A percentile compares a stretch with the other conserved stretches of the same genome.
Conservation (phyloP, 164 flowering plant species). For the Macadamia tetraphylla region DNA sequence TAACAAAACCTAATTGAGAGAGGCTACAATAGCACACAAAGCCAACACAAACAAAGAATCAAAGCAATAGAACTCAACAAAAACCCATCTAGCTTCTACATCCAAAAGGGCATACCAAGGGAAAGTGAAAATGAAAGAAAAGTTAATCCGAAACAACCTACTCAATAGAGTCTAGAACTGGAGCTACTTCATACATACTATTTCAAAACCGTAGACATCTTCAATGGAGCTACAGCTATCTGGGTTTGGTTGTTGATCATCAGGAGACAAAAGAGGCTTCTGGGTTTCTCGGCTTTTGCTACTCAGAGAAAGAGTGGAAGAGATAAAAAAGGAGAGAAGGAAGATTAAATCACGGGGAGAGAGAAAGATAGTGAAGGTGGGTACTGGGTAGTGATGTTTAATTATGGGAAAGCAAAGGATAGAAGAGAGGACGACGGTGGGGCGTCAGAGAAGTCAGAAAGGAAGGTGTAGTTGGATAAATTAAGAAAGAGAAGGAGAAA, state of each 20-base stretch:
- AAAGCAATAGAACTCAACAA: neutral
- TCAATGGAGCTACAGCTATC: neutral
- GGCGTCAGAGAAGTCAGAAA: slow-evolving; percentile 34
- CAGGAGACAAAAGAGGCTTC: too few species aligned
- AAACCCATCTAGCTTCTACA: neutral
- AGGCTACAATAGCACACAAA: neutral
- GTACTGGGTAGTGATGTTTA: slow-evolving; percentile 26
- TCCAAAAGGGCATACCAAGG: neutral
- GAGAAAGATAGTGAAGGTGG: neutral
- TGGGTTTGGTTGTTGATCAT: neutral
- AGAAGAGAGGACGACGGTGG: slow-evolving; percentile 21
- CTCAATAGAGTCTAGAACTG: neutral
- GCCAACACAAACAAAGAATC: neutral
- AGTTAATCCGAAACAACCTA: neutral
- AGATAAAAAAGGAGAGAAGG: neutral
- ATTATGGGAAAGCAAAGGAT: slow-evolving; percentile 14
- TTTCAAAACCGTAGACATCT: neutral
- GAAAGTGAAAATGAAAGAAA: neutral
- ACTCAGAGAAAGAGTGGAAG: too few species aligned
- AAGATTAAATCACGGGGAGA: neutral
- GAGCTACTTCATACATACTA: neutral
- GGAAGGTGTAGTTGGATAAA: slow-evolving; percentile 21
- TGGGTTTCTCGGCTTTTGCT: too few species aligned
- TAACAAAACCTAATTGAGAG: too few species aligned
- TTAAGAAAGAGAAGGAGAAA: slow-evolving; percentile 8